Evolutionary conservation across 306 rosid genomes (phyloP), one percentile per base, ranked within the genome.

Genomic region (Clitoria ternatea): DNA sequence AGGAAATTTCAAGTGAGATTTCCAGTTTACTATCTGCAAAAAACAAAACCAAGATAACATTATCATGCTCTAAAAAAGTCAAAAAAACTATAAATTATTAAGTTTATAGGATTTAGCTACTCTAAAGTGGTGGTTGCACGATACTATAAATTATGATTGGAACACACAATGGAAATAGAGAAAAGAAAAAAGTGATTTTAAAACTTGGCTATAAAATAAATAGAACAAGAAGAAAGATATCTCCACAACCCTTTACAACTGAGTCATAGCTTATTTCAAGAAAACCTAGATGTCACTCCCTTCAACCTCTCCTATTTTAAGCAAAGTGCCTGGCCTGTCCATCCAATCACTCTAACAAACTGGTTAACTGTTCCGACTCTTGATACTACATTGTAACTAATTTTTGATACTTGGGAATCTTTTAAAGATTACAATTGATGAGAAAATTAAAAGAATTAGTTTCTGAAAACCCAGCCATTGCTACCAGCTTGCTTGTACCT

Each of bases 1-100:
- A n/a, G 99, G 99, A 78, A 95, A 95, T 79, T 89, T 91, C 90
- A 95, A 83, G 83, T 89, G 95, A 63, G 96, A 85, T 87, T 81
- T 91, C 97, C 97, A 95, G 59, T 91, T 95, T 56, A 95, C 99
- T 60, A 95, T 95, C 99, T 95, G 87, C 32, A 52, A 45, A 57
- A 66, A 79, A 68, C 56, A 57, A 65, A 32, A 69, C 54, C 60
- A 42, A 48, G 54, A 57, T 40, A 43, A 71, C 36, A 57, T 57
- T 45, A 65, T 13, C 59, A 40, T 13, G 35, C 71, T 56, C 20
- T 22, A 56, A 10, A 71, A 35, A 65, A 27, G 45, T 61, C 12
- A 12, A 4, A 39, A 50, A 59, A 29, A 26, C 6, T 9, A 4
- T 19, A 17, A 22, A 69, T 6, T 48, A 76, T 39, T 39, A 26